Percentiles rank a stretch among this genome's conserved stretches.
Evolutionary conservation across 176 grass and related monocot species (phyloP).

Genomic region (Ensete glaucum): DNA sequence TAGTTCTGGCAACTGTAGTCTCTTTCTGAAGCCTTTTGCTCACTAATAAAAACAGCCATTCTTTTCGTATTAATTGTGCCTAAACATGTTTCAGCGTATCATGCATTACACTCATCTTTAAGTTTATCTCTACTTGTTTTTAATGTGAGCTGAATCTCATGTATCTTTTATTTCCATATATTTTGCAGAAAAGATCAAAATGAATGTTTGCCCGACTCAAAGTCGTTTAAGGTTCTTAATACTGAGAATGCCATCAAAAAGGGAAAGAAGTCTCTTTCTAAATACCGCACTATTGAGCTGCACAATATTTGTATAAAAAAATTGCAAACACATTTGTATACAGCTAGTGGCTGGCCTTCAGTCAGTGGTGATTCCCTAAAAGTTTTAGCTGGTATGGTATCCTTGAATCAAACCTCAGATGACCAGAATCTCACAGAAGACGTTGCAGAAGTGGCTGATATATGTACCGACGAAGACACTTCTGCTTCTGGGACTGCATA

Average conservation of each 20-base stretch:
- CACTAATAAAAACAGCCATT: neutral
- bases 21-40: neutral
- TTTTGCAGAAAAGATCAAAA: constrained; percentile 43
- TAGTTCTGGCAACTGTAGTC: no score
- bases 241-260: constrained; percentile 28
- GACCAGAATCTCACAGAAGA: constrained; percentile 38
- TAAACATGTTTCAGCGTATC: neutral
- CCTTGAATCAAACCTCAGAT: constrained; percentile 1
- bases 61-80: neutral
- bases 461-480: constrained; percentile 24
- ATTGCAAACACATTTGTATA: constrained; percentile 54
- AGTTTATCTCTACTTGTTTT: neutral
- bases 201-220: constrained; percentile 52
- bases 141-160: neutral
- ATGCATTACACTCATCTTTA: neutral
- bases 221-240: constrained; percentile 64
- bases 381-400: constrained; percentile 59
- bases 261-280: constrained; percentile 46
- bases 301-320: constrained; percentile 41
- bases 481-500: constrained; percentile 71
- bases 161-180: neutral
- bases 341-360: constrained; percentile 70
- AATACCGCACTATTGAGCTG: constrained; percentile 57
- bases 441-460: constrained; percentile 33
- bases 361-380: constrained; percentile 68